Base-by-base conservation (phyloP, 306 rosid species). In the Cucumis sativus region DNA sequence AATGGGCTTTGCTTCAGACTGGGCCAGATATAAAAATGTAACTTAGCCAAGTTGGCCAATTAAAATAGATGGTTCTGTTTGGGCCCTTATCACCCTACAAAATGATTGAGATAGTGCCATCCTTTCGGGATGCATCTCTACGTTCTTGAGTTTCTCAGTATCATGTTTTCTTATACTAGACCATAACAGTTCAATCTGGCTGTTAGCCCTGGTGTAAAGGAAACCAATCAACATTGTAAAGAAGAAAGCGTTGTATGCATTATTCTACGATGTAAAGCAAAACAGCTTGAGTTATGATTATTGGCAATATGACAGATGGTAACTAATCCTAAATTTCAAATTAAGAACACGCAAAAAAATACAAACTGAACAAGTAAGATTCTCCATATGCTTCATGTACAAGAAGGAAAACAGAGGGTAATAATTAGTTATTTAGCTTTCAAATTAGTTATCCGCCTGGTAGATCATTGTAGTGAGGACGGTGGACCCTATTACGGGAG, bases 1-100 rank as follows among this genome's bases (percentile, higher is more conserved):
- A 15, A 28, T 20, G 47, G 60, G 80, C 70, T 71, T 80, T 77
- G 77, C 18, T 43, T 60, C 61, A 25, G 23, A 18, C 57, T 74
- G 63, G 79, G 78, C 74, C 75, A 40, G 18, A 25, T 25, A 63
- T 28, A 17, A 21, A 66, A 39, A 10, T 6, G 6, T 20, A 23
- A 25, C 49, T 43, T 0, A 14, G 55, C 7, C 25, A 25, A 49
- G 60, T 71, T 71, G 17, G 60, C 60, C 43, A 51, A 72, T 9
- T 30, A 23, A 70, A 14, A 47, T 13, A 21, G 58, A 70, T 23
- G 33, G 30, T 40, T 66, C 67, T 15, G 25, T 55, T 47, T 71
- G 39, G 76, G 41, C 43, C 76, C 59, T 21, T 45, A 6, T n/a
- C 76, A 70, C 28, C 72, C 51, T 35, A 39, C 15, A 20, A 67